Evolutionary conservation across 345 rosid species (phyloP).

Genomic region (Physaria fendleri): DNA sequence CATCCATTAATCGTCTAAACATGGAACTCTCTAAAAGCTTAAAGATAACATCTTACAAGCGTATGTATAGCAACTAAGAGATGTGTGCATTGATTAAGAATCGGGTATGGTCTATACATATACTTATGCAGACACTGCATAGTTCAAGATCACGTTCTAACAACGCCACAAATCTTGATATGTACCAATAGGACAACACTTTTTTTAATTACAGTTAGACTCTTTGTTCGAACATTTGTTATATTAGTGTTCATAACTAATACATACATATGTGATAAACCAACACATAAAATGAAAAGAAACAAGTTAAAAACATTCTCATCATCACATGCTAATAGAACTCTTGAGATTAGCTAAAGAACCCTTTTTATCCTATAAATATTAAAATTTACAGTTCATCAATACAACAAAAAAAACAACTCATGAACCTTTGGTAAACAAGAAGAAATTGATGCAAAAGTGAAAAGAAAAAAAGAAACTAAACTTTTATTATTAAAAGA

Average conservation of each 20-base stretch:
- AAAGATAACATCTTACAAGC: neutral
- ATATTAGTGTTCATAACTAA: neutral
- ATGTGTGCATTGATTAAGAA: neutral
- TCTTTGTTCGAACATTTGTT: neutral
- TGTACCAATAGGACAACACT: neutral
- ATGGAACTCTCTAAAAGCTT: neutral
- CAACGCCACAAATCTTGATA: neutral
- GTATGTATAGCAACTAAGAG: neutral
- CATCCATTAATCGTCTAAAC: no score
- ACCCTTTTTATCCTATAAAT: slow-evolving; percentile 1
- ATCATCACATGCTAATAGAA: neutral
- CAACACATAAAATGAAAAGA: slow-evolving; percentile 5
- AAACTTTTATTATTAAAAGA: neutral
- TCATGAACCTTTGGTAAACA: slow-evolving; percentile 28
- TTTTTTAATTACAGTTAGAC: neutral
- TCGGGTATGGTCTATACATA: neutral
- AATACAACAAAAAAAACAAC: slow-evolving; percentile 28
- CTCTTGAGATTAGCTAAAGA: neutral
- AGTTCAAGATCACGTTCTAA: neutral
- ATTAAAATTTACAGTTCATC: slow-evolving; percentile 33
- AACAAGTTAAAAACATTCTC: neutral
- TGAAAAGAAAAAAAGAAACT: neutral
- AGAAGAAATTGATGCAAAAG: slow-evolving; percentile 7
- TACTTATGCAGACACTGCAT: neutral
- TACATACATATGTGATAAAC: neutral